These are phyloP conservation scores for Coemansia sp. DNA, from an alignment of 192 early-diverging fungal species.

Conservation along the genomic window DNA sequence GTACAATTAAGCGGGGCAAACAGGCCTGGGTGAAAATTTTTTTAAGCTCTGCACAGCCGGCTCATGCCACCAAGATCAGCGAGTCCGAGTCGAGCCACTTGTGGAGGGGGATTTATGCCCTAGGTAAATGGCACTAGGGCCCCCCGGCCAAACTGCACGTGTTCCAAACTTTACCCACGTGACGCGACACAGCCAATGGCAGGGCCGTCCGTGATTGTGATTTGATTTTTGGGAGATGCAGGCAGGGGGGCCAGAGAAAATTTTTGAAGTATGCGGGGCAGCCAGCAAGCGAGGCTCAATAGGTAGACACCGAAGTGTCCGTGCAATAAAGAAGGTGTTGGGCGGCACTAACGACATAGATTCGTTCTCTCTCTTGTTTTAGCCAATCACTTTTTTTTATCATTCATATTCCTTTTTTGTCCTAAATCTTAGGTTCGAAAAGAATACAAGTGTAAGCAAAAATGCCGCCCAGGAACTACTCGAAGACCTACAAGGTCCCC, in stretches of 20 bases:
- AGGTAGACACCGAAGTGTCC: background rate
- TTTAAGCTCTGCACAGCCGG: slow-evolving; percentile 2
- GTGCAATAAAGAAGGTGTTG: slow-evolving; percentile 1
- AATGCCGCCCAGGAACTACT: slow-evolving; percentile 59
- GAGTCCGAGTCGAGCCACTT: slow-evolving; percentile 4
- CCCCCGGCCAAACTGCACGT: slow-evolving; percentile 39
- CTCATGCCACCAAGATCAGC: background rate
- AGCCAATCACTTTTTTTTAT: slow-evolving; percentile 20
- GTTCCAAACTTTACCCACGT: slow-evolving; percentile 41
- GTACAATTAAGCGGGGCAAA: background rate
- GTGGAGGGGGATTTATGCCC: background rate
- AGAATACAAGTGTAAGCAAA: slow-evolving; percentile 21
- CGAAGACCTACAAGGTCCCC: slow-evolving; percentile 93
- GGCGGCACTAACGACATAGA: background rate
- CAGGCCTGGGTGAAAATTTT: slow-evolving; percentile 15
- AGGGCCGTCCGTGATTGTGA: slow-evolving; percentile 6
- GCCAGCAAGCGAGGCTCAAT: background rate
- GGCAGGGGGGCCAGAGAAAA: slow-evolving; percentile 42
- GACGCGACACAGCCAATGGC: slow-evolving; percentile 26
- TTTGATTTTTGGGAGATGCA: slow-evolving; percentile 27
- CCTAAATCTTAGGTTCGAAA: slow-evolving; percentile 1
- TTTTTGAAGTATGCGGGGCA: slow-evolving; percentile 13
- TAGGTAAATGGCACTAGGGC: slow-evolving; percentile 12
- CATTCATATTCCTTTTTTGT: slow-evolving; percentile 1
- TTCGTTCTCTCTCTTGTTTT: slow-evolving; percentile 26